Conservation (phyloP, 192 early-diverging fungal species). For the Jimgerdemannia flammicorona region DNA sequence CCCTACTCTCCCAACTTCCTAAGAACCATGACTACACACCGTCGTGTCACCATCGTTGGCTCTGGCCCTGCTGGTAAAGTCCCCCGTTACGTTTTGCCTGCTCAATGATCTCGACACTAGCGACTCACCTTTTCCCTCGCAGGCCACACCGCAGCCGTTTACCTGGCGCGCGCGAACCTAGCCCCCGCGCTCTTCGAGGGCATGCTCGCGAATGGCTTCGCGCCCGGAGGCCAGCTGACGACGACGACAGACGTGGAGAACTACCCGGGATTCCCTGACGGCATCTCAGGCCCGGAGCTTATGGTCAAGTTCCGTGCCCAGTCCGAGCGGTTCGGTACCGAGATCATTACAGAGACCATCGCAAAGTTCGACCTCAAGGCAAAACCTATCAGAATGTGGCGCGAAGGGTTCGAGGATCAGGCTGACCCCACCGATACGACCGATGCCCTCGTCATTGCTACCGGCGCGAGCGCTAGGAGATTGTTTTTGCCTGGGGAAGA, state of each 20-base stretch:
- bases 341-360: constrained; percentile 89
- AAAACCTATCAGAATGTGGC: constrained; percentile 85
- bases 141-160: constrained; percentile 95
- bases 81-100: not conserved
- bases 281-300: constrained; percentile 82
- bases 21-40: constrained; percentile 34
- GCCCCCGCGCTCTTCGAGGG: constrained; percentile 95
- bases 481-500: constrained; percentile 89
- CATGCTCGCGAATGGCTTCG: constrained; percentile 86
- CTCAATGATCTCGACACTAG: not conserved
- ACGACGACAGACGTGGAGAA: constrained; percentile 97
- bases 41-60: constrained; percentile 73
- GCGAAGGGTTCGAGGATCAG: constrained; percentile 71
- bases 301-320: constrained; percentile 86
- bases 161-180: constrained; percentile 91
- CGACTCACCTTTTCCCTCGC: not conserved
- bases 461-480: constrained; percentile 98
- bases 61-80: constrained; percentile 83
- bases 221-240: constrained; percentile 70
- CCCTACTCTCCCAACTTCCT: not conserved
- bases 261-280: constrained; percentile 94
- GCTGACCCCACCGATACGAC: constrained; percentile 72
- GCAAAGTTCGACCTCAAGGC: constrained; percentile 75
- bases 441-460: constrained; percentile 88
- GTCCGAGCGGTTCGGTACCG: constrained; percentile 83